phyloP scores from a whole-genome alignment of 2,329 filamentous ascomycete genomes.

The Alternaria angustiovoidea region DNA sequence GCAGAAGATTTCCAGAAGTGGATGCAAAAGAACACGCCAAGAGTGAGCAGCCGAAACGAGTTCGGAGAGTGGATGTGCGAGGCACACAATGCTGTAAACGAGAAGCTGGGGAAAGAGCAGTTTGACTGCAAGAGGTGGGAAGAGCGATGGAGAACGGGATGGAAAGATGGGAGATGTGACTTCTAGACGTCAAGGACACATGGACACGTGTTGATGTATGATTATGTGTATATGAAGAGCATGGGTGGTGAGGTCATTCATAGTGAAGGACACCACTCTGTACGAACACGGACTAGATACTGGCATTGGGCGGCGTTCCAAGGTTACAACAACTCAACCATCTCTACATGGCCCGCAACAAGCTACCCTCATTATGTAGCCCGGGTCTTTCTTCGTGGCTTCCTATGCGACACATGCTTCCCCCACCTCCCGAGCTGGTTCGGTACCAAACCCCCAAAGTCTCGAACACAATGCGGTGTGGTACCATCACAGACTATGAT shows the following conservation, averaged over 20 bases:
- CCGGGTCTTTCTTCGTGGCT: background rate
- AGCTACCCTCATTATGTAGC: background rate
- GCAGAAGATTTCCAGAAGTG: conserved; percentile 89
- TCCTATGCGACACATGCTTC: background rate
- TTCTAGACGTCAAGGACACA: conserved; percentile 42
- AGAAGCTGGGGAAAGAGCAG: conserved; percentile 85
- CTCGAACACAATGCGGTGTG: background rate
- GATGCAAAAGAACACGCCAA: conserved; percentile 75
- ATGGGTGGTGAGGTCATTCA: conserved; percentile 1
- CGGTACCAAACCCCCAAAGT: conserved; percentile 1
- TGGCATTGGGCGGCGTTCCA: conserved; percentile 22
- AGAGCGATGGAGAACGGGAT: conserved; percentile 93
- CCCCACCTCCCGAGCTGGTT: conserved; percentile 12
- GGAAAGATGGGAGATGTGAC: conserved; percentile 74
- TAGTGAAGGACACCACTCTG: conserved; percentile 14
- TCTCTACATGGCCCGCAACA: background rate
- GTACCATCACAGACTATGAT: background rate
- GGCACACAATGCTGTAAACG: conserved; percentile 87
- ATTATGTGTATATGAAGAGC: conserved; percentile 11
- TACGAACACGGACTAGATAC: conserved; percentile 12
- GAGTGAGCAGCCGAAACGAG: conserved; percentile 66
- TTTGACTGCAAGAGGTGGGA: conserved; percentile 95
- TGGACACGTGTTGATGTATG: conserved; percentile 9
- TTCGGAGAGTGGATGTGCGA: conserved; percentile 86
- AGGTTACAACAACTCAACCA: background rate